Percentiles rank a stretch among this genome's conserved stretches.
Evolutionary conservation across 2,329 filamentous ascomycete genomes (phyloP).

Genomic region (Helminthosporium solani): DNA sequence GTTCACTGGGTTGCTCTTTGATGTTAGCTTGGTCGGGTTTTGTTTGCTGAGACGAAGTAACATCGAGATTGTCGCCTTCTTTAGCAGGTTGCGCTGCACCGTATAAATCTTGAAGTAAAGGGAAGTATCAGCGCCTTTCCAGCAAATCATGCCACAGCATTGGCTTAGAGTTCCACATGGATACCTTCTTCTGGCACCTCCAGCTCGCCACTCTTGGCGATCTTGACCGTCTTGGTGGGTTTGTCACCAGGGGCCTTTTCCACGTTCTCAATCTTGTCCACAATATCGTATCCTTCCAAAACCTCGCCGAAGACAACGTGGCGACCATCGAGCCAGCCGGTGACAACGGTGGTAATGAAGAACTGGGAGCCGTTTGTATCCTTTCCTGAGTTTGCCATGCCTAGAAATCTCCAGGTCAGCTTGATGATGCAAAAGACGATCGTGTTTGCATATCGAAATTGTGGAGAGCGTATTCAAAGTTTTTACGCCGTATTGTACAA

Average conservation of each 20-base stretch:
- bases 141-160: slow-evolving; percentile 31
- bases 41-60: slow-evolving; percentile 29
- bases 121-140: slow-evolving; percentile 47
- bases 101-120: slow-evolving; percentile 46
- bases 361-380: slow-evolving; percentile 90
- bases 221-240: slow-evolving; percentile 69
- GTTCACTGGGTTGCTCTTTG: slow-evolving; percentile 27
- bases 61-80: slow-evolving; percentile 46
- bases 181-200: slow-evolving; percentile 88
- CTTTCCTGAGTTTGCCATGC: slow-evolving; percentile 77
- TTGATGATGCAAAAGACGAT: too few species aligned
- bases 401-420: slow-evolving; percentile 41
- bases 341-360: slow-evolving; percentile 84
- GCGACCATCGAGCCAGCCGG: slow-evolving; percentile 77
- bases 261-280: slow-evolving; percentile 75
- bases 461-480: too few species aligned
- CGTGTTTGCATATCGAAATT: too few species aligned
- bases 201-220: slow-evolving; percentile 80
- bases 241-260: slow-evolving; percentile 67
- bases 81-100: slow-evolving; percentile 45
- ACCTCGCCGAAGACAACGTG: slow-evolving; percentile 91
- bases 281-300: slow-evolving; percentile 78
- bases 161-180: slow-evolving; percentile 78
- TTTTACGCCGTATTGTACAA: neutral
- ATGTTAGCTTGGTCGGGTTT: slow-evolving; percentile 23